A percentile compares a stretch with the other conserved stretches of the same genome.
Evolutionary conservation across 768 basidiomycete species (phyloP).

Genomic region (Pleurotus eryngii): DNA sequence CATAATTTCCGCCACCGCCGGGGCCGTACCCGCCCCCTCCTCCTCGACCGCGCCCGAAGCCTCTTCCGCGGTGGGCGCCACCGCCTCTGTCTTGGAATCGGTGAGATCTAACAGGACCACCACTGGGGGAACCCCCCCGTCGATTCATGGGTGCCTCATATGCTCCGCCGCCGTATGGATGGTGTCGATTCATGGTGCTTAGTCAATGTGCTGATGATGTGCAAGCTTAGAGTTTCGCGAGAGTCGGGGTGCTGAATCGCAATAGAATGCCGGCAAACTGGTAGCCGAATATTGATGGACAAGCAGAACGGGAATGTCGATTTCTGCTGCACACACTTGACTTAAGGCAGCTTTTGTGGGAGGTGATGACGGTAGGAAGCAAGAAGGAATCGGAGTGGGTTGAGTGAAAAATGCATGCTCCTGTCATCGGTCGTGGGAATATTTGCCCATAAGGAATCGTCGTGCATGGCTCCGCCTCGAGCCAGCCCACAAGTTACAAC

Average conservation of each 20-base stretch:
- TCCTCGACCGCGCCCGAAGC: slow-evolving; percentile 47
- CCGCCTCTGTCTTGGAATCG: slow-evolving; percentile 59
- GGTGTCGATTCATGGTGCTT: slow-evolving; percentile 78
- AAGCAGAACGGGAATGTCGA: not conserved
- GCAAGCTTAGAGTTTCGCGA: slow-evolving; percentile 1
- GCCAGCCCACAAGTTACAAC: slow-evolving; percentile 15
- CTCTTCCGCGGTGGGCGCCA: slow-evolving; percentile 41
- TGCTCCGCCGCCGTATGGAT: slow-evolving; percentile 68
- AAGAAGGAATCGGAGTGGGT: slow-evolving; percentile 12
- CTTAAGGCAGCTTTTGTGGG: slow-evolving; percentile 12
- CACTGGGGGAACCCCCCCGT: slow-evolving; percentile 64
- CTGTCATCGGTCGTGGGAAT: slow-evolving; percentile 16
- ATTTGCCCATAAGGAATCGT: slow-evolving; percentile 18
- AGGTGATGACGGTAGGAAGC: slow-evolving; percentile 34
- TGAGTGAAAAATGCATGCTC: slow-evolving; percentile 16
- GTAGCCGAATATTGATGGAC: not conserved
- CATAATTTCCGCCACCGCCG: slow-evolving; percentile 51
- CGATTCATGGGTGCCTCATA: slow-evolving; percentile 52
- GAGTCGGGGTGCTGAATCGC: not conserved
- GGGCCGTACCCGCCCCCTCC: slow-evolving; percentile 38
- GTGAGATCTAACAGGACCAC: slow-evolving; percentile 73
- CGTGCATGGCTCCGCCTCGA: slow-evolving; percentile 23
- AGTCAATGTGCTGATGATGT: slow-evolving; percentile 6
- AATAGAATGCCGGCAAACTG: not conserved
- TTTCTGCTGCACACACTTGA: slow-evolving; percentile 11